Evolutionary conservation across 208 protist genomes (phyloP).

Genomic region (Blastocrithidia nonstop): DNA sequence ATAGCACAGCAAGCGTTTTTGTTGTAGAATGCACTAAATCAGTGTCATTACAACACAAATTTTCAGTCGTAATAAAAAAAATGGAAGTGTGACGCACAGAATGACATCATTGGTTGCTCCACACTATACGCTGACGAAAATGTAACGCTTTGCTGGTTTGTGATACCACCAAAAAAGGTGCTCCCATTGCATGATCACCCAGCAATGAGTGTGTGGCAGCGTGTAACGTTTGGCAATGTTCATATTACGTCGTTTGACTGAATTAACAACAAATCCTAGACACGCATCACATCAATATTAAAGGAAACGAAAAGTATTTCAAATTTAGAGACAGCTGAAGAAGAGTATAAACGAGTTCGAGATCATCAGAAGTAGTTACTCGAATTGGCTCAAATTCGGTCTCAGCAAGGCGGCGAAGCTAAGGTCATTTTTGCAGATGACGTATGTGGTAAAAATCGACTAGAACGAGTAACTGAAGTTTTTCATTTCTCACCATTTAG

Average conservation of each 20-base stretch:
- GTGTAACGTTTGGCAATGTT: conserved; percentile 35
- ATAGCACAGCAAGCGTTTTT: conserved; percentile 13
- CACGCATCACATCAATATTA: neutral
- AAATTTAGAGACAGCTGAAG: neutral
- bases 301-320: too few species aligned
- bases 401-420: neutral
- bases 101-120: conserved; percentile 25
- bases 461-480: conserved; percentile 1
- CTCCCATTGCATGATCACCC: conserved; percentile 64
- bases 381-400: neutral
- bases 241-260: conserved; percentile 21
- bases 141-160: conserved; percentile 57
- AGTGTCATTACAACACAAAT: conserved; percentile 6
- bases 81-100: conserved; percentile 12
- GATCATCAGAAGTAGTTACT: too few species aligned
- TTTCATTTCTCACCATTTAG: conserved; percentile 5
- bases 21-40: conserved; percentile 22
- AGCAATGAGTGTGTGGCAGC: conserved; percentile 54
- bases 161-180: conserved; percentile 25
- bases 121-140: conserved; percentile 32
- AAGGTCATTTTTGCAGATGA: conserved; percentile 7
- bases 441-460: conserved; percentile 5
- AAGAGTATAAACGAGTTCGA: neutral
- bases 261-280: neutral
- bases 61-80: too few species aligned